Percentiles rank a stretch among this genome's conserved stretches.
These are phyloP conservation scores for Xylaria sp. DNA, from an alignment of 2,329 filamentous ascomycete species.

Conservation along the genomic window DNA sequence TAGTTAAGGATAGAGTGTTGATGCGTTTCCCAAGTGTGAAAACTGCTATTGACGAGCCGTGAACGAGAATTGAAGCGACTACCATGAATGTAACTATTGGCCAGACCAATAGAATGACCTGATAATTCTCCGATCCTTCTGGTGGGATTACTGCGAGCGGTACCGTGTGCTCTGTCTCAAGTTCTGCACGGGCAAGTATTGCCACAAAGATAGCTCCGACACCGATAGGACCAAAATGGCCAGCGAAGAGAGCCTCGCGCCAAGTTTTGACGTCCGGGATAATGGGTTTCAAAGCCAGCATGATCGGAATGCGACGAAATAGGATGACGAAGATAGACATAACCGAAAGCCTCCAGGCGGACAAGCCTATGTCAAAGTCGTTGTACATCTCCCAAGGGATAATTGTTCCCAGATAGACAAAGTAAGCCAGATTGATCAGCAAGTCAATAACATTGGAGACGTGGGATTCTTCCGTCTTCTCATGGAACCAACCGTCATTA, in stretches of 20 bases:
- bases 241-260: constrained; percentile 95
- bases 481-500: constrained; percentile 98
- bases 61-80: constrained; percentile 90
- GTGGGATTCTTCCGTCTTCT: constrained; percentile 97
- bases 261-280: constrained; percentile 98
- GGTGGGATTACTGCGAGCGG: constrained; percentile 70
- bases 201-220: constrained; percentile 96
- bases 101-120: constrained; percentile 87
- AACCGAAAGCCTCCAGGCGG: constrained; percentile 90
- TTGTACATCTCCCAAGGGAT: constrained; percentile 97
- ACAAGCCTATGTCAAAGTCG: constrained; percentile 71
- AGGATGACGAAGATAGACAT: constrained; percentile 93
- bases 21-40: constrained; percentile 98
- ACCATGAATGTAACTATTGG: constrained; percentile 94
- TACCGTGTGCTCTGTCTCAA: constrained; percentile 77
- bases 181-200: constrained; percentile 88
- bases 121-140: constrained; percentile 61
- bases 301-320: constrained; percentile 94
- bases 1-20: constrained; percentile 92
- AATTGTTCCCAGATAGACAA: constrained; percentile 96
- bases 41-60: constrained; percentile 97
- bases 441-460: constrained; percentile 99
- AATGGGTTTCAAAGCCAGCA: constrained; percentile 86
- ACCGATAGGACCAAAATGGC: constrained; percentile 96
- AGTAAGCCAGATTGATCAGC: constrained; percentile 95